These are phyloP conservation scores for Penicillium cinerascens DNA, from an alignment of 495 filamentous ascomycete species.

Conservation along the genomic window DNA sequence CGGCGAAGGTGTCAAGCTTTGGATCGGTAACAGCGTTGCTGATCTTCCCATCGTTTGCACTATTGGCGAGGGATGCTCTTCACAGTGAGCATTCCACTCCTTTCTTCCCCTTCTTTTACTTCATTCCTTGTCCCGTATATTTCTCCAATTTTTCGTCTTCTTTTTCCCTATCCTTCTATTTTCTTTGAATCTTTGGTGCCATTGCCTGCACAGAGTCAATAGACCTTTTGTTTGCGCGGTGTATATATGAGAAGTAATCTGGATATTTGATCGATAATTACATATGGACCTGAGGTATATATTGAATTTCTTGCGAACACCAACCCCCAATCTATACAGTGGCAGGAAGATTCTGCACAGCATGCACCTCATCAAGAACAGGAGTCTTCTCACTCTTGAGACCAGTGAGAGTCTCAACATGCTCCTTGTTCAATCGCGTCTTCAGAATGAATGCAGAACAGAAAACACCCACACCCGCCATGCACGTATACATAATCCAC, in stretches of 20 bases:
- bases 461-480: slow-evolving; percentile 48
- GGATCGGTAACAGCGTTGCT: slow-evolving; percentile 44
- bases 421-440: slow-evolving; percentile 51
- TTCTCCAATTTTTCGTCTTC: not conserved
- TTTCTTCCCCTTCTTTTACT: not conserved
- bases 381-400: slow-evolving; percentile 25
- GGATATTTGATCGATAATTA: not conserved
- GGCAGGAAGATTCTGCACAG: not conserved
- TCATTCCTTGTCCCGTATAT: slow-evolving; percentile 1
- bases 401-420: slow-evolving; percentile 57
- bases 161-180: not conserved
- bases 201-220: not conserved
- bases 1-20: slow-evolving; percentile 40
- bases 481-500: slow-evolving; percentile 58
- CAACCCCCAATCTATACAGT: not conserved
- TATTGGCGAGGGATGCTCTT: slow-evolving; percentile 28
- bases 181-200: not conserved
- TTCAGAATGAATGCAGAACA: slow-evolving; percentile 54
- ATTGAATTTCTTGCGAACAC: not conserved
- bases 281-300: not conserved
- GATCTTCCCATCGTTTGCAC: slow-evolving; percentile 41
- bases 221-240: not conserved
- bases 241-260: not conserved
- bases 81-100: slow-evolving; percentile 1
- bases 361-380: slow-evolving; percentile 1